phyloP scores from a whole-genome alignment of 2,329 filamentous ascomycete species.

The Neophaeococcomyces aloes region DNA sequence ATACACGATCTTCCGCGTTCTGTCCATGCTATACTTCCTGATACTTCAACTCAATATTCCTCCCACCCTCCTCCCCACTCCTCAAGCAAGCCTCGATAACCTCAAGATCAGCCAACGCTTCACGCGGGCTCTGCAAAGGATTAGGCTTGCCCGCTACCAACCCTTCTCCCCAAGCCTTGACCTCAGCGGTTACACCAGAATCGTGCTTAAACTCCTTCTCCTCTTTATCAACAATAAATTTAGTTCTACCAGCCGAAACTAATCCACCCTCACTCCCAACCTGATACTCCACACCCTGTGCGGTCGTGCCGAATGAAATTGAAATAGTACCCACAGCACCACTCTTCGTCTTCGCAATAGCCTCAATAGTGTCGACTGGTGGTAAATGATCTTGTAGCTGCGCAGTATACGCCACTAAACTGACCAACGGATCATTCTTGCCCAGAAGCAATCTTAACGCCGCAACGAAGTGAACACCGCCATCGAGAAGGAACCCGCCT shows the following conservation, averaged over 20 bases:
- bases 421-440: slow-evolving; percentile 31
- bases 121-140: slow-evolving; percentile 37
- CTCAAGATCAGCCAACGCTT: slow-evolving; percentile 27
- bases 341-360: slow-evolving; percentile 37
- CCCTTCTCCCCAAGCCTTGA: slow-evolving; percentile 43
- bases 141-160: slow-evolving; percentile 34
- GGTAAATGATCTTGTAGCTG: slow-evolving; percentile 43
- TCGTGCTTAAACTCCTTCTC: slow-evolving; percentile 35
- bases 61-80: slow-evolving; percentile 26
- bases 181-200: slow-evolving; percentile 43
- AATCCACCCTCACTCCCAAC: slow-evolving; percentile 43
- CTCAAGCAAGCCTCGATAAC: slow-evolving; percentile 24
- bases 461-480: slow-evolving; percentile 47
- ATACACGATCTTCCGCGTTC: background rate
- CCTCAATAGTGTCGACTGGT: slow-evolving; percentile 48
- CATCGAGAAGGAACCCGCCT: slow-evolving; percentile 50
- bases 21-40: slow-evolving; percentile 13
- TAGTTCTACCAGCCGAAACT: slow-evolving; percentile 34
- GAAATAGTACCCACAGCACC: slow-evolving; percentile 42
- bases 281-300: slow-evolving; percentile 38
- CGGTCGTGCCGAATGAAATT: slow-evolving; percentile 44
- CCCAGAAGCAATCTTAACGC: slow-evolving; percentile 42
- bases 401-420: slow-evolving; percentile 40
- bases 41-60: slow-evolving; percentile 17
- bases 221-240: slow-evolving; percentile 28